Percentiles rank a stretch among this genome's conserved stretches.
These are phyloP conservation scores for Acrocalymma vagum DNA, from an alignment of 2,329 filamentous ascomycete species.

Conservation along the genomic window DNA sequence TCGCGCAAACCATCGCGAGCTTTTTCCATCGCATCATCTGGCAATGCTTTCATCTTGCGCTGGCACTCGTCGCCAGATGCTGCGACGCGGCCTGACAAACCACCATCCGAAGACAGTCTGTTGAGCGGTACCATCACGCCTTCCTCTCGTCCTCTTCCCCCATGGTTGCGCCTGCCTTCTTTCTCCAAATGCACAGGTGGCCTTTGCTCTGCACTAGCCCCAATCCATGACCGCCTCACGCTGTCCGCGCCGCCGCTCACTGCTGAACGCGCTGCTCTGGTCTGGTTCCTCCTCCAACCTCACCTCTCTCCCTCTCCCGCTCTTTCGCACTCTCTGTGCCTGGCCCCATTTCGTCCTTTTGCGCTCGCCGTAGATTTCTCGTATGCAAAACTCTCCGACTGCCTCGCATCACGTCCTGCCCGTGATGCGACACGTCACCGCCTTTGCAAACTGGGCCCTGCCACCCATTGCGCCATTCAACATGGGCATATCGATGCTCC, in stretches of 20 bases:
- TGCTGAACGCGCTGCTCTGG: constrained; percentile 13
- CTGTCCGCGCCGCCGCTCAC: constrained; percentile 12
- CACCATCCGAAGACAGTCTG: too few relatives aligned
- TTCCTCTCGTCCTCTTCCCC: too few relatives aligned
- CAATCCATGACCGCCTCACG: constrained; percentile 29
- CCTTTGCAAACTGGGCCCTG: constrained; percentile 1
- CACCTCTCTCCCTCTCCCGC: too few relatives aligned
- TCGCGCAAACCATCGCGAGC: too few relatives aligned
- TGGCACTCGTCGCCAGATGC: too few relatives aligned
- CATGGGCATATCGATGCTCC: constrained; percentile 7
- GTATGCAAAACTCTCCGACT: not conserved
- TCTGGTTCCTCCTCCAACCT: constrained; percentile 9
- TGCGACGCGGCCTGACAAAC: too few relatives aligned
- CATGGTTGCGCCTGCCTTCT: constrained; percentile 24
- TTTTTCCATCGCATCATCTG: not conserved
- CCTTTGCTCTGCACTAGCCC: constrained; percentile 28
- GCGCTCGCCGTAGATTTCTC: not conserved
- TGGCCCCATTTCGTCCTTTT: too few relatives aligned
- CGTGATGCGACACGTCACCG: constrained; percentile 11
- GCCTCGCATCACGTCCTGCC: constrained; percentile 5
- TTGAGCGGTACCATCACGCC: too few relatives aligned
- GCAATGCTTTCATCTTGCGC: not conserved
- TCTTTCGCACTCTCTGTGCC: too few relatives aligned
- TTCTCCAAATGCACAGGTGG: constrained; percentile 22
- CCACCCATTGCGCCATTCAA: constrained; percentile 8